Percentiles rank a stretch among this genome's conserved stretches.
Evolutionary conservation across 1,139 yeast genomes (phyloP).

Genomic region (Blastobotrys proliferans): DNA sequence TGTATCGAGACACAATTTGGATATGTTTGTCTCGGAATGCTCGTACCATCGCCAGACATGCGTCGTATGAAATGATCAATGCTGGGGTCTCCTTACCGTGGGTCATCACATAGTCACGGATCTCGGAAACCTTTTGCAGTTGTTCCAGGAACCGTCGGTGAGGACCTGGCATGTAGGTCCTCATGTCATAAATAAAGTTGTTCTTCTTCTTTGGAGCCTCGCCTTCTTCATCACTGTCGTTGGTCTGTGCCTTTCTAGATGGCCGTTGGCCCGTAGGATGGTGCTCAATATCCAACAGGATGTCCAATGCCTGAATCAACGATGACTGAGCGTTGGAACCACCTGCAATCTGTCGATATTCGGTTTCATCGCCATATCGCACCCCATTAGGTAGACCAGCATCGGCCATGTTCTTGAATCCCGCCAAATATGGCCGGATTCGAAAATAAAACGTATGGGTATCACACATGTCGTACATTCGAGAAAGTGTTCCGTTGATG

Average conservation of each 20-base stretch:
- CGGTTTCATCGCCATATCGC: slow-evolving; percentile 61
- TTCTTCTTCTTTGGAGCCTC: slow-evolving; percentile 36
- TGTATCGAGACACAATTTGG: slow-evolving; percentile 83
- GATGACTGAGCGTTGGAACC: slow-evolving; percentile 96
- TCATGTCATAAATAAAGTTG: slow-evolving; percentile 78
- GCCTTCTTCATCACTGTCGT: slow-evolving; percentile 18
- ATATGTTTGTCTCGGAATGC: slow-evolving; percentile 89
- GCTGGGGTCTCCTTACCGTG: slow-evolving; percentile 46
- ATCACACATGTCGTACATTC: slow-evolving; percentile 92
- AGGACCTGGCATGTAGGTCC: slow-evolving; percentile 80
- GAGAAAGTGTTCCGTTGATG: slow-evolving; percentile 69
- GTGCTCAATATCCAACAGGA: slow-evolving; percentile 71
- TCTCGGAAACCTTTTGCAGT: slow-evolving; percentile 51
- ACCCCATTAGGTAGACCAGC: slow-evolving; percentile 82
- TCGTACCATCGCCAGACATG: slow-evolving; percentile 84
- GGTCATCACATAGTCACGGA: slow-evolving; percentile 59
- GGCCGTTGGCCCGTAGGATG: slow-evolving; percentile 64
- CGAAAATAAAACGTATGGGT: slow-evolving; percentile 87
- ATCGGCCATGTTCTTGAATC: slow-evolving; percentile 90
- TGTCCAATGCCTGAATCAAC: slow-evolving; percentile 79
- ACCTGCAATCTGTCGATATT: slow-evolving; percentile 66
- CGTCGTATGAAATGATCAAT: slow-evolving; percentile 72
- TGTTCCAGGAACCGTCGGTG: slow-evolving; percentile 71
- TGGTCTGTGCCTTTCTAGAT: slow-evolving; percentile 5
- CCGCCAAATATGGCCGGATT: slow-evolving; percentile 85